phyloP scores from a whole-genome alignment of 208 protist species.

The Endotrypanum monterogeii region DNA sequence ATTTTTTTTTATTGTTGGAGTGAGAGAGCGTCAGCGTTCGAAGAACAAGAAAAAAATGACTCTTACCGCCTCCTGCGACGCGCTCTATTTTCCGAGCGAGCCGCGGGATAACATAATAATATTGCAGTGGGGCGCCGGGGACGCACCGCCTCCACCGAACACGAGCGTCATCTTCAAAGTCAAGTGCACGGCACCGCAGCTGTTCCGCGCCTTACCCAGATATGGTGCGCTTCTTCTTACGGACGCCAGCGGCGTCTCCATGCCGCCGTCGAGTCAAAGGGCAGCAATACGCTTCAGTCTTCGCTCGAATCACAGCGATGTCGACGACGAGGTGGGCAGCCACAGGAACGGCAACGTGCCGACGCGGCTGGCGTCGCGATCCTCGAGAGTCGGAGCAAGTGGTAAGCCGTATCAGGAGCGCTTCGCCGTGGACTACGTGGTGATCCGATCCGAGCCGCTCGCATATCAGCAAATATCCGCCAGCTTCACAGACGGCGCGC shows the following conservation, averaged over 20 bases:
- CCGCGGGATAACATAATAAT: constrained; percentile 67
- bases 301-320: constrained; percentile 22
- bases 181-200: constrained; percentile 72
- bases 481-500: constrained; percentile 17
- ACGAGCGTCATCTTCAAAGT: constrained; percentile 74
- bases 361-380: constrained; percentile 10
- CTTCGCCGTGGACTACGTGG: constrained; percentile 66
- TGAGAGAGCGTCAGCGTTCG: too few relatives aligned
- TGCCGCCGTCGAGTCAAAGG: constrained; percentile 5
- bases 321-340: constrained; percentile 9
- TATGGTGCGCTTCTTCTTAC: constrained; percentile 68
- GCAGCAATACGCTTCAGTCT: constrained; percentile 47
- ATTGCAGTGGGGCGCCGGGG: constrained; percentile 38
- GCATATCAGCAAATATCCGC: constrained; percentile 49
- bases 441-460: constrained; percentile 42
- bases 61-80: constrained; percentile 55
- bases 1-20: too few relatives aligned
- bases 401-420: constrained; percentile 47
- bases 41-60: constrained; percentile 37
- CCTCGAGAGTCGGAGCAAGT: constrained; percentile 17
- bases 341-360: neutral
- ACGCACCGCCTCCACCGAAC: constrained; percentile 32
- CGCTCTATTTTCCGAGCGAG: constrained; percentile 66
- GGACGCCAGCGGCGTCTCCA: constrained; percentile 34
- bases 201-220: constrained; percentile 79